phyloP scores from a whole-genome alignment of 2,329 filamentous ascomycete genomes.

The Diaporthe caulivora region DNA sequence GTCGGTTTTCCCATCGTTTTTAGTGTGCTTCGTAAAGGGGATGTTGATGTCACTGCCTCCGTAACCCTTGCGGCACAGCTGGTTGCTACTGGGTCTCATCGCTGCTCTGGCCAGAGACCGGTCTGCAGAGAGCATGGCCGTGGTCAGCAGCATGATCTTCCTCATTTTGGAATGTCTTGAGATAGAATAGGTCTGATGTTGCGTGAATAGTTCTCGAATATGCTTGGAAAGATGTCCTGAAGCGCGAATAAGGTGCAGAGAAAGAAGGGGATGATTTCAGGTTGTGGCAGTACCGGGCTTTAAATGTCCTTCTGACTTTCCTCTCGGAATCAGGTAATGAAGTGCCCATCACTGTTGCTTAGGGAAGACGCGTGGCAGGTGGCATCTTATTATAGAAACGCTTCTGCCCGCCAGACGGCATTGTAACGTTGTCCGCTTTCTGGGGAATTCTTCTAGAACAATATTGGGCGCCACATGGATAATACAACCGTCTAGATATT shows the following conservation, averaged over 20 bases:
- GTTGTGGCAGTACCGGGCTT: neutral
- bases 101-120: neutral
- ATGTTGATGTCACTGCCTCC: neutral
- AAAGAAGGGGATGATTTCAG: neutral
- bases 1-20: constrained; percentile 32
- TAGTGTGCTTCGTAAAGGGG: constrained; percentile 35
- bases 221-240: neutral
- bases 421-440: neutral
- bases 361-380: neutral
- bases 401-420: neutral
- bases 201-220: neutral
- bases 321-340: neutral
- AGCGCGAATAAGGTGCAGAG: neutral
- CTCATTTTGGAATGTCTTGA: neutral
- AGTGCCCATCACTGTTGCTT: too few relatives aligned
- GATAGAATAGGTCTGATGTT: neutral
- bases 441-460: constrained; percentile 1
- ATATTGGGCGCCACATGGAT: neutral
- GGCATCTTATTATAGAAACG: neutral
- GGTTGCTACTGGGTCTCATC: neutral
- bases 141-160: neutral
- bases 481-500: constrained; percentile 24
- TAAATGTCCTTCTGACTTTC: neutral
- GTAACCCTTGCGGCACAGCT: neutral
- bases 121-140: neutral